Percentiles rank a stretch among this genome's conserved stretches.
These are phyloP conservation scores for Spizellomyces sp. DNA, from an alignment of 192 early-diverging fungal species.

Conservation along the genomic window DNA sequence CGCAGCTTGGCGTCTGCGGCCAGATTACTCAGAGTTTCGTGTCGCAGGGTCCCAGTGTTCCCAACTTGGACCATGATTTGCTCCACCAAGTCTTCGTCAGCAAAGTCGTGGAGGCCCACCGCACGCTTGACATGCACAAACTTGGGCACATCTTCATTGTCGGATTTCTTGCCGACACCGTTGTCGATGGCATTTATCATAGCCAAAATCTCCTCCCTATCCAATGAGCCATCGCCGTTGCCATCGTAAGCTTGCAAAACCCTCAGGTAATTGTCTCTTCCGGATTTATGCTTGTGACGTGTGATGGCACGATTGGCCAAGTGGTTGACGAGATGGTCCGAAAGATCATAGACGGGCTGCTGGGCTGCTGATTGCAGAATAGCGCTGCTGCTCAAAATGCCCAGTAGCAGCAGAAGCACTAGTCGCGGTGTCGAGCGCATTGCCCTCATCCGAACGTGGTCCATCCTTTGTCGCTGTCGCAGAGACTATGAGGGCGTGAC, in stretches of 20 bases:
- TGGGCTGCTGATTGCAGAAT: too few species aligned
- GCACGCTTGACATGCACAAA: not conserved
- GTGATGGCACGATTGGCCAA: not conserved
- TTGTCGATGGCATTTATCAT: not conserved
- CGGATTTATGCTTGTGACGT: conserved; percentile 4
- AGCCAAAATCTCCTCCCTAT: not conserved
- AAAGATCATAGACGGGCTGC: not conserved
- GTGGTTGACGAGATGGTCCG: not conserved
- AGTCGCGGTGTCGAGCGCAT: too few species aligned
- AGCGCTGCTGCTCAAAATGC: too few species aligned
- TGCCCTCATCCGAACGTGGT: too few species aligned
- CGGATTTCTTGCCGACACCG: not conserved
- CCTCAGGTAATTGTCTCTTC: not conserved
- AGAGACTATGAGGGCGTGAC: too few species aligned
- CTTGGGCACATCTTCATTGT: not conserved
- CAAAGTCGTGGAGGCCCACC: not conserved
- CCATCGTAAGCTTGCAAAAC: not conserved
- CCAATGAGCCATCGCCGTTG: not conserved
- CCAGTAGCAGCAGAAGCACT: too few species aligned
- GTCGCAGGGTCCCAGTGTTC: not conserved
- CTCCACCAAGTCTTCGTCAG: conserved; percentile 2
- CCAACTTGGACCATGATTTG: not conserved
- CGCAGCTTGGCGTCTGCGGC: not conserved
- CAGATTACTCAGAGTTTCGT: not conserved
- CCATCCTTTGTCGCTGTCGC: too few species aligned